These are phyloP conservation scores for Quercus parvula DNA, from an alignment of 306 rosid species.

Conservation along the genomic window DNA sequence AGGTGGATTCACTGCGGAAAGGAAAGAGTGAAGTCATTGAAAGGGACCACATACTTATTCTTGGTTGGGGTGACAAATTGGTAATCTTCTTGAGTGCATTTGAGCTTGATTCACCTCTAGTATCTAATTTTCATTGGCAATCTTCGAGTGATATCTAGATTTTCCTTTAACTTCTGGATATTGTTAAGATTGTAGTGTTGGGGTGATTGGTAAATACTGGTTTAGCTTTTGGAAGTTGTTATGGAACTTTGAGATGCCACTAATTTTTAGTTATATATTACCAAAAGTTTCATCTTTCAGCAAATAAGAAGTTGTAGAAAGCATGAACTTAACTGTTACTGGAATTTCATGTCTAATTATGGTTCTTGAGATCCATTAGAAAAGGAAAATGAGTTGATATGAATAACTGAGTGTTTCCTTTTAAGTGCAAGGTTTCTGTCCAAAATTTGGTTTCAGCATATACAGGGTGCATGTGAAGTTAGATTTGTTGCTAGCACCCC, in stretches of 20 bases:
- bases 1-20: constrained; percentile 93
- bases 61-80: constrained; percentile 99
- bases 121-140: not conserved
- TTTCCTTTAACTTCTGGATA: not conserved
- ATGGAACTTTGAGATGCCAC: not conserved
- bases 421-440: not conserved
- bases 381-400: not conserved
- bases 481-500: constrained; percentile 4
- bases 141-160: not conserved
- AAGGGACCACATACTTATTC: constrained; percentile 89
- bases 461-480: constrained; percentile 4
- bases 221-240: not conserved
- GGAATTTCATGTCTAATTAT: not conserved
- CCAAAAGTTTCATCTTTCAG: not conserved
- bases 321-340: not conserved
- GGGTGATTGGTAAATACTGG: no score
- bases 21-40: constrained; percentile 99
- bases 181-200: no score
- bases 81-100: constrained; percentile 39
- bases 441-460: not conserved
- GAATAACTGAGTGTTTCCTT: not conserved
- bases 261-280: not conserved
- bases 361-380: not conserved
- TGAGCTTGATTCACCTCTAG: not conserved
- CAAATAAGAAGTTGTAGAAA: not conserved